Conservation (phyloP, 805 yeast species). For the Phaffomyces opuntiae region DNA sequence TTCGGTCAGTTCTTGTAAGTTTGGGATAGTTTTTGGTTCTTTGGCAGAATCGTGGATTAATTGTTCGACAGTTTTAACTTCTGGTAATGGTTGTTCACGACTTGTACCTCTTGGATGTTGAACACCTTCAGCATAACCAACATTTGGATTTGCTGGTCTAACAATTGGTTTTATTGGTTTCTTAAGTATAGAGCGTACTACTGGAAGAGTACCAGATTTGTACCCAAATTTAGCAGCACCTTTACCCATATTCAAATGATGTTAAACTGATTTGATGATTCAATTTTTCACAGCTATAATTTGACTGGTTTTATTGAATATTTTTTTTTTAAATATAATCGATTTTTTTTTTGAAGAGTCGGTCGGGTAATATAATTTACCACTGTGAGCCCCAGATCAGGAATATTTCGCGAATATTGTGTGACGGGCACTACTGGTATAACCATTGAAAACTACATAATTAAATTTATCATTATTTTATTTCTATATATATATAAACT, state of each 20-base stretch:
- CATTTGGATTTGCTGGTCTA: constrained; percentile 41
- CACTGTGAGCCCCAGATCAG: neutral
- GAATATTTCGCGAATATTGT: neutral
- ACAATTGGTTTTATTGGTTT: constrained; percentile 38
- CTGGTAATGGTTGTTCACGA: constrained; percentile 47
- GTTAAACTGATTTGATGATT: neutral
- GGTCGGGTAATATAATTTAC: neutral
- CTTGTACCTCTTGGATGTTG: constrained; percentile 58
- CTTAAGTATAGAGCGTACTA: constrained; percentile 67
- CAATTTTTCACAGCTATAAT: neutral
- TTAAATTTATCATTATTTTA: neutral
- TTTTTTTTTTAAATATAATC: neutral
- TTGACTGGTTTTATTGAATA: neutral
- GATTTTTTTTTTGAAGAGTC: neutral
- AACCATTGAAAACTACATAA: neutral
- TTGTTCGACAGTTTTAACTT: constrained; percentile 51
- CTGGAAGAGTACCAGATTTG: constrained; percentile 80
- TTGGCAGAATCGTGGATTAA: constrained; percentile 49
- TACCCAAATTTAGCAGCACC: constrained; percentile 39
- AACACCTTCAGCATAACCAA: constrained; percentile 68
- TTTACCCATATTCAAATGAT: constrained; percentile 33
- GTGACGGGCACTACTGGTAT: neutral
- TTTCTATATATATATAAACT: neutral
- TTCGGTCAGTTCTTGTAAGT: constrained; percentile 17
- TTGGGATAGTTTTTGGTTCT: constrained; percentile 31